A percentile compares a stretch with the other conserved stretches of the same genome.
Evolutionary conservation across 73 alveolate genomes (phyloP).

Genomic region (Symbiodinium natans): DNA sequence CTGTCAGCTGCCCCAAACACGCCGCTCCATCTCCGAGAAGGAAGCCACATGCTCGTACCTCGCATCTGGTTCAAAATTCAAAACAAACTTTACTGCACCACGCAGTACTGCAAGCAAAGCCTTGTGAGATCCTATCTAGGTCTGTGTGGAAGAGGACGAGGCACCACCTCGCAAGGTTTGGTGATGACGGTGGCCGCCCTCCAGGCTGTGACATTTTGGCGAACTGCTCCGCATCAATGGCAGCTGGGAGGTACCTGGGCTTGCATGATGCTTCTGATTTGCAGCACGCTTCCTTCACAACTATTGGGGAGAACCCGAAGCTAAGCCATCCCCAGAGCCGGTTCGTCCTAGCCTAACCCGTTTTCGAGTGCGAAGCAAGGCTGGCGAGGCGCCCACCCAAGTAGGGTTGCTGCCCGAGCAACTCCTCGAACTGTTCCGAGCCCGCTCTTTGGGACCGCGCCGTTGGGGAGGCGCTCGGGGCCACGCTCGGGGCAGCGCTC

Average conservation of each 20-base stretch:
- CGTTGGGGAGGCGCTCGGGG: neutral
- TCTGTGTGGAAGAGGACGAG: too few species aligned
- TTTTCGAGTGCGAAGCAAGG: neutral
- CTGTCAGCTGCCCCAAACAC: neutral
- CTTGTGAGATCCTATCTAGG: too few species aligned
- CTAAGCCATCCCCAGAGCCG: neutral
- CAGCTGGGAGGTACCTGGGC: constrained; percentile 49
- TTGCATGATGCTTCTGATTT: neutral
- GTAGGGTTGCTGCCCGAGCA: constrained; percentile 35
- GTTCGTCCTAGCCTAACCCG: neutral
- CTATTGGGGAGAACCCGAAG: neutral
- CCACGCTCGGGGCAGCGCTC: neutral
- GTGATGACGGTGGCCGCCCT: neutral
- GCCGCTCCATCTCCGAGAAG: constrained; percentile 37
- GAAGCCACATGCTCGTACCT: constrained; percentile 62
- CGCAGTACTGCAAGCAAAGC: too few species aligned
- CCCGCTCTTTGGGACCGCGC: neutral
- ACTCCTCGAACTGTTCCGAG: constrained; percentile 11
- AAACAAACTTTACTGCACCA: too few species aligned
- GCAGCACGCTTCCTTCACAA: neutral
- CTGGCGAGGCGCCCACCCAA: constrained; percentile 31
- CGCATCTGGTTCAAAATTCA: too few species aligned
- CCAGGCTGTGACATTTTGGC: neutral
- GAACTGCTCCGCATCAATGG: constrained; percentile 22
- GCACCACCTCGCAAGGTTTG: neutral